phyloP scores from a whole-genome alignment of 1,284 basidiomycete species.

The Cystobasidium pallidum region DNA sequence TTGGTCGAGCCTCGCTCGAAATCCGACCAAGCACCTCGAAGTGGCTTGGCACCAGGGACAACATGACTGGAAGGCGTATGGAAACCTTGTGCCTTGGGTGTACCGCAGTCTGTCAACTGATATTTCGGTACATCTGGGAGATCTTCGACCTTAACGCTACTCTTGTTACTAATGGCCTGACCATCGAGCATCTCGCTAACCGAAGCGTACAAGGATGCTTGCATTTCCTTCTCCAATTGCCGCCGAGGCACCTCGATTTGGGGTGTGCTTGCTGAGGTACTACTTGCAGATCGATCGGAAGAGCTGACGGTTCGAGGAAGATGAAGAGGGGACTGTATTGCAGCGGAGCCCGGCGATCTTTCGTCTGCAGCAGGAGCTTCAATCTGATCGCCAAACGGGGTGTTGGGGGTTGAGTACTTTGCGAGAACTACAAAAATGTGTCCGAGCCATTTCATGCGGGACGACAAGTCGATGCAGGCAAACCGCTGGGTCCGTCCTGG shows the following conservation, averaged over 20 bases:
- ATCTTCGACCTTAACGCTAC: not conserved
- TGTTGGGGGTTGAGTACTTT: constrained; percentile 7
- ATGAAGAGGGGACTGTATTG: constrained; percentile 13
- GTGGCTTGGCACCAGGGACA: not conserved
- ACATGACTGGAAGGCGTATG: not conserved
- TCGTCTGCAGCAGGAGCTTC: not conserved
- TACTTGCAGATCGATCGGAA: not conserved
- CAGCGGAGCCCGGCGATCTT: constrained; percentile 14
- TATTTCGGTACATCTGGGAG: constrained; percentile 31
- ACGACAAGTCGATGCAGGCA: constrained; percentile 13
- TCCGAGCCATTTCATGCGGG: constrained; percentile 30
- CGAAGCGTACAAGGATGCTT: constrained; percentile 38
- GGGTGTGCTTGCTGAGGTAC: not conserved
- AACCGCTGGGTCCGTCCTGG: constrained; percentile 35
- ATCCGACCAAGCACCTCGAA: constrained; percentile 41
- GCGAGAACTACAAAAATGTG: constrained; percentile 25
- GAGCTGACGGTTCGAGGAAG: not conserved
- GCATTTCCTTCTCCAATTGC: constrained; percentile 26
- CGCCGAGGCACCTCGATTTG: not conserved
- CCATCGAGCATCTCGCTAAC: constrained; percentile 40
- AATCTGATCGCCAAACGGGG: not conserved
- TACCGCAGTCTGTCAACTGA: constrained; percentile 7
- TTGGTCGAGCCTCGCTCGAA: constrained; percentile 20
- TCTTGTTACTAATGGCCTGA: not conserved
- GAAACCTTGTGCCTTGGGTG: not conserved